phyloP scores from a whole-genome alignment of 1,284 basidiomycete species.

The Phellopilus nigrolimitatus region DNA sequence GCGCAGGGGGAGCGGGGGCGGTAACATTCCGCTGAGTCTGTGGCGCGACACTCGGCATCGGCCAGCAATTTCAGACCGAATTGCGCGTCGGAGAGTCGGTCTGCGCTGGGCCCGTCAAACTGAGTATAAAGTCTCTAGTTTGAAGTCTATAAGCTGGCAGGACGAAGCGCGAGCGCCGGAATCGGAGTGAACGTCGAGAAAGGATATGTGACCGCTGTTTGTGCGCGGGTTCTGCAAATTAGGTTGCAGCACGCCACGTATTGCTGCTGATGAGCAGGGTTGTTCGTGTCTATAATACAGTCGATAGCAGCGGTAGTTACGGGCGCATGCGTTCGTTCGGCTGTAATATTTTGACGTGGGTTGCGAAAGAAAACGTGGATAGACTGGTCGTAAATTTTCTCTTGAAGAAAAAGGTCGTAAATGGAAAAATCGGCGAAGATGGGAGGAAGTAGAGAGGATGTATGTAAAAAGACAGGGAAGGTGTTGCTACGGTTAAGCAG shows the following conservation, averaged over 20 bases:
- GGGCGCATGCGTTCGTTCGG: conserved; percentile 5
- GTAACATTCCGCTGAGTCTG: conserved; percentile 12
- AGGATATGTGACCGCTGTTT: background rate
- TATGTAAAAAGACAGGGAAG: background rate
- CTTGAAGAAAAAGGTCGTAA: background rate
- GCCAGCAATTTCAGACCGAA: conserved; percentile 14
- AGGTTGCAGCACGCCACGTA: too few species aligned
- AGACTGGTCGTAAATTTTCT: background rate
- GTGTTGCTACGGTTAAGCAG: background rate
- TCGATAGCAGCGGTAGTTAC: conserved; percentile 18
- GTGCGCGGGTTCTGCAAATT: too few species aligned
- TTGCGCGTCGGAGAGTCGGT: background rate
- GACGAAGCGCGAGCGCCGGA: background rate
- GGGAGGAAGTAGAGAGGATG: background rate
- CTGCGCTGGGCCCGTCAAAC: too few species aligned
- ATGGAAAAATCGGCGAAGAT: background rate
- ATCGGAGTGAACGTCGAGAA: background rate
- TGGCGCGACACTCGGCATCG: conserved; percentile 15
- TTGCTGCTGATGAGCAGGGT: too few species aligned
- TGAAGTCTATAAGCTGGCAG: too few species aligned
- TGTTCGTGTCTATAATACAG: background rate
- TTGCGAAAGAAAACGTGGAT: background rate
- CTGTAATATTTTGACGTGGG: background rate
- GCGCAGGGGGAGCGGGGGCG: conserved; percentile 1
- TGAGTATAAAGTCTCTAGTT: too few species aligned